Base-by-base conservation (phyloP, 2,329 filamentous ascomycete species). In the Fusarium dimerum region DNA sequence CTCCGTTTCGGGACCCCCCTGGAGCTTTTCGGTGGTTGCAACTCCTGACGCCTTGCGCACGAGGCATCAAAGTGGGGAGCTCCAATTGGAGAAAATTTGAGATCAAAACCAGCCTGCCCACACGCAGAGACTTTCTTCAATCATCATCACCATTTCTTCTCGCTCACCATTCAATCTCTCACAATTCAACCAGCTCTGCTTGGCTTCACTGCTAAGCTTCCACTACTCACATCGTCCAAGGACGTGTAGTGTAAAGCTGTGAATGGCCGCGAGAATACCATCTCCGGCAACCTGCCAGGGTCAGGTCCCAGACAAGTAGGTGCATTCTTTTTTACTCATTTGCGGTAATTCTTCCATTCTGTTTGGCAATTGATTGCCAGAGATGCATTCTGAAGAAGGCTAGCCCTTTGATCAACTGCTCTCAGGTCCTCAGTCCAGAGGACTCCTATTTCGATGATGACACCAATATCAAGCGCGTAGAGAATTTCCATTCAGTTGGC, bases 391-490 rank as follows among this genome's bases (percentile, higher is more conserved):
- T 26, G 20, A 26, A 26, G 5, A 26, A 26, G 20, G 20, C 7
- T 26, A 26, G 20, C 20, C 20, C 20, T 26, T 26, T 26, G 20
- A 7, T 26, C 46, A 60, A 53, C 55, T 45, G 15, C 13, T n/a
- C 17, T n/a, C n/a, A n/a, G 7, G 20, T 26, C 20, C 20, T 26
- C 20, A 26, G 20, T 32, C 46, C 48, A 52, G 50, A 56, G 53
- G 53, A 61, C 60, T 55, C 57, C 54, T 49, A 59, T 70, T 75
- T 65, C 66, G 48, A 69, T 87, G 85, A 88, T 87, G 85, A 87
- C 79, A 81, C 73, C 73, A 71, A 74, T 68, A 72, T 66, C 69
- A 65, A 72, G 79, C 77, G 78, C 82, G 76, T 78, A 86, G 81
- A 82, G 79, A 77, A 72, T 64, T 26, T 26, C 76, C 76, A 76